Percentiles rank a stretch among this genome's conserved stretches.
phyloP scores from a whole-genome alignment of 2,329 filamentous ascomycete species.

The Aspergillus oerlinghausenensis region DNA sequence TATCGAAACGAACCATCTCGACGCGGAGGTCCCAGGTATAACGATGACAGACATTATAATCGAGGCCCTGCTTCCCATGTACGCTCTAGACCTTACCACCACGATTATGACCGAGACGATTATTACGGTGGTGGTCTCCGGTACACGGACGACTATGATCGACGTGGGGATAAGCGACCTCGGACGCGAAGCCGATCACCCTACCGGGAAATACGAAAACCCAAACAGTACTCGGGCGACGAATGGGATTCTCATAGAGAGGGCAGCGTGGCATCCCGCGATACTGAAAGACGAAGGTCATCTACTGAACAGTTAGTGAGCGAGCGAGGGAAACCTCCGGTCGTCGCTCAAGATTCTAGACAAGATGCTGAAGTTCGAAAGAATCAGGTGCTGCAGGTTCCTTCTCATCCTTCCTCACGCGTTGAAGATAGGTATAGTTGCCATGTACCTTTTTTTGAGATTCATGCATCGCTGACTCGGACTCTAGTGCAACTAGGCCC shows the following conservation, averaged over 20 bases:
- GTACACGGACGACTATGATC: slow-evolving; percentile 49
- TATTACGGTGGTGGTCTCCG: slow-evolving; percentile 36
- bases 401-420: slow-evolving; percentile 32
- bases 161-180: slow-evolving; percentile 50
- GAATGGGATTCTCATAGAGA: slow-evolving; percentile 27
- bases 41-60: slow-evolving; percentile 36
- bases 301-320: slow-evolving; percentile 58
- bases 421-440: slow-evolving; percentile 41
- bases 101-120: slow-evolving; percentile 50
- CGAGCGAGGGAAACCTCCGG: slow-evolving; percentile 58
- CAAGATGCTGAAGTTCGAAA: slow-evolving; percentile 64
- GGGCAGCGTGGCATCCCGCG: slow-evolving; percentile 23
- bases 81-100: slow-evolving; percentile 42
- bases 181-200: slow-evolving; percentile 53
- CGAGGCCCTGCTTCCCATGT: slow-evolving; percentile 38
- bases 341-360: slow-evolving; percentile 56
- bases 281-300: slow-evolving; percentile 46
- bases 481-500: slow-evolving; percentile 14
- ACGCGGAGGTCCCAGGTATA: slow-evolving; percentile 25
- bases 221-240: slow-evolving; percentile 35
- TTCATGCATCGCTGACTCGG: slow-evolving; percentile 1
- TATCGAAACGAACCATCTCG: slow-evolving; percentile 29
- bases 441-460: slow-evolving; percentile 3
- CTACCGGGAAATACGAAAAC: slow-evolving; percentile 35
- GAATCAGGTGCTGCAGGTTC: slow-evolving; percentile 53